These are phyloP conservation scores for Fusarium hostae DNA, from an alignment of 2,329 filamentous ascomycete species.

Conservation along the genomic window DNA sequence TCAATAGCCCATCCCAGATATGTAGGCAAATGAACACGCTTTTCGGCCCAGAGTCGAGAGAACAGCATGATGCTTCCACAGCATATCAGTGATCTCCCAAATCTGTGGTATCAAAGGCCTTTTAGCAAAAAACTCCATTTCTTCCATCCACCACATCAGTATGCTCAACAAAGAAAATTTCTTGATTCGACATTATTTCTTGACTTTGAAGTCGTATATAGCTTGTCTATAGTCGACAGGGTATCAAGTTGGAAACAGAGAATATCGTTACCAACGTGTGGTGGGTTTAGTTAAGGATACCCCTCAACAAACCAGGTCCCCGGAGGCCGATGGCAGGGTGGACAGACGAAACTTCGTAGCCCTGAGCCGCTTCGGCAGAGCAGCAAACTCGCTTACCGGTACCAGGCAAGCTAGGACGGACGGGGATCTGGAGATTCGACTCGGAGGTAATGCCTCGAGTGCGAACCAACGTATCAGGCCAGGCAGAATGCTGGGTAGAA, in stretches of 20 bases:
- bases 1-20: slow-evolving; percentile 53
- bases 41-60: slow-evolving; percentile 52
- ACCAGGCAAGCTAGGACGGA: slow-evolving; percentile 57
- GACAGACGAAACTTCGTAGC: slow-evolving; percentile 58
- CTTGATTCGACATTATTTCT: slow-evolving; percentile 43
- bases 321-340: slow-evolving; percentile 62
- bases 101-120: slow-evolving; percentile 47
- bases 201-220: slow-evolving; percentile 37
- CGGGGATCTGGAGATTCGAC: slow-evolving; percentile 51
- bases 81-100: slow-evolving; percentile 45
- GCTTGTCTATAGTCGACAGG: slow-evolving; percentile 33
- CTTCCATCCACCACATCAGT: slow-evolving; percentile 43
- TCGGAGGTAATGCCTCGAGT: slow-evolving; percentile 45
- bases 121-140: slow-evolving; percentile 46
- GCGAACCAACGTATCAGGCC: slow-evolving; percentile 54
- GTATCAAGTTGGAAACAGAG: slow-evolving; percentile 36
- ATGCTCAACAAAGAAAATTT: slow-evolving; percentile 45
- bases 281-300: slow-evolving; percentile 64
- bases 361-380: slow-evolving; percentile 65
- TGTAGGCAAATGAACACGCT: slow-evolving; percentile 56
- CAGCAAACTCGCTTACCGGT: slow-evolving; percentile 75
- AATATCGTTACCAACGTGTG: slow-evolving; percentile 32
- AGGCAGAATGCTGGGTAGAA: slow-evolving; percentile 43
- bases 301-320: slow-evolving; percentile 74
- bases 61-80: slow-evolving; percentile 49